Evolutionary conservation across 2,329 filamentous ascomycete species (phyloP).

Genomic region (Coleophoma eucalyptorum): DNA sequence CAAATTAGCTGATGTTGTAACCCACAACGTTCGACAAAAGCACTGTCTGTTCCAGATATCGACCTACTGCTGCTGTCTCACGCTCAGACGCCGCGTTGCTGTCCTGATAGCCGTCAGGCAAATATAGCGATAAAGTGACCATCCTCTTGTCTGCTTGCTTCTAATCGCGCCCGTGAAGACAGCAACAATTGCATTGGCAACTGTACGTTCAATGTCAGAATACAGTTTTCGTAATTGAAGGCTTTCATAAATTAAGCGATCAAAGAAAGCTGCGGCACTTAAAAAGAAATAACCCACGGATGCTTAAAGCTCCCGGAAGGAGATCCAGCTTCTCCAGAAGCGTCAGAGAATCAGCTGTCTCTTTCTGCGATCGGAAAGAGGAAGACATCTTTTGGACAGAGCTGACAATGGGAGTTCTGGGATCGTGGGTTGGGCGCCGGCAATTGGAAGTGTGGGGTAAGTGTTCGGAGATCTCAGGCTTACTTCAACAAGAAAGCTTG

Average conservation of each 20-base stretch:
- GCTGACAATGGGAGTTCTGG: too few species aligned
- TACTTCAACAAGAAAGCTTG: too few species aligned
- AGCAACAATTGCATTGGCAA: constrained; percentile 10
- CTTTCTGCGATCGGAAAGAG: constrained; percentile 15
- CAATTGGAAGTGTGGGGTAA: too few species aligned
- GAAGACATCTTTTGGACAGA: constrained; percentile 6
- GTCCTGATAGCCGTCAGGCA: constrained; percentile 12
- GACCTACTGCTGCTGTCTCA: constrained; percentile 18
- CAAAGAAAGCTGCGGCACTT: background rate
- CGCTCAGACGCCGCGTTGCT: constrained; percentile 7
- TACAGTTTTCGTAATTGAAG: background rate
- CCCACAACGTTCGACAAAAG: too few species aligned
- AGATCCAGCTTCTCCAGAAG: constrained; percentile 19
- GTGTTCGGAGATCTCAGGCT: too few species aligned
- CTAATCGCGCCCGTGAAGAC: constrained; percentile 14
- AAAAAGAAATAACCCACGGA: constrained; percentile 9
- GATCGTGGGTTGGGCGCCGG: too few species aligned
- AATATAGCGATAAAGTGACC: constrained; percentile 16
- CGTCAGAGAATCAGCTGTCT: constrained; percentile 7
- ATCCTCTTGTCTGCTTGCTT: constrained; percentile 7
- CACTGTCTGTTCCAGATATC: background rate
- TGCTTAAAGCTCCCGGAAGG: constrained; percentile 8
- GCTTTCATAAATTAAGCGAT: too few species aligned
- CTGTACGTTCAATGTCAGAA: constrained; percentile 5
- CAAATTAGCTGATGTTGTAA: background rate